Evolutionary conservation across 805 yeast species (phyloP).

Genomic region (Candida quercuum): DNA sequence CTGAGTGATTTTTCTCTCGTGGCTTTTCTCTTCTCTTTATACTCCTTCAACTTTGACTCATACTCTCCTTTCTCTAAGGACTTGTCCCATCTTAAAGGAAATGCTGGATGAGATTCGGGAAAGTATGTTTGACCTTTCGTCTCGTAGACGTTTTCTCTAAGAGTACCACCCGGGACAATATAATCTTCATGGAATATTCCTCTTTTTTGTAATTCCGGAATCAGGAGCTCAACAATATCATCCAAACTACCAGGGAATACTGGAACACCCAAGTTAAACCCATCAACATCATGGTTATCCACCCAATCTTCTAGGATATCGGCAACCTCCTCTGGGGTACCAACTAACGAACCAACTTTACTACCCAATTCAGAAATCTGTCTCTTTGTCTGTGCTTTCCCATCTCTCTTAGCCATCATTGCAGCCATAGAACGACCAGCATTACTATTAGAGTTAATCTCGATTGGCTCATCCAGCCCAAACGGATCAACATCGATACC

Average conservation of each 20-base stretch:
- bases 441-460: conserved; percentile 24
- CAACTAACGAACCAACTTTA: conserved; percentile 28
- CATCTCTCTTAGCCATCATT: conserved; percentile 26
- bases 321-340: conserved; percentile 32
- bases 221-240: conserved; percentile 28
- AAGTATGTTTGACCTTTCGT: conserved; percentile 19
- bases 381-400: conserved; percentile 21
- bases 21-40: not conserved
- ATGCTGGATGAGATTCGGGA: conserved; percentile 16
- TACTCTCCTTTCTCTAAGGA: conserved; percentile 2
- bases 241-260: conserved; percentile 32
- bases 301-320: conserved; percentile 34
- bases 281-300: conserved; percentile 34
- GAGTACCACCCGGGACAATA: conserved; percentile 26
- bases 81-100: conserved; percentile 11
- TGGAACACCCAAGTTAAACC: conserved; percentile 34
- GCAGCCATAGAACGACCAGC: conserved; percentile 29
- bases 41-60: conserved; percentile 1
- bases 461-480: conserved; percentile 23
- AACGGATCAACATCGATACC: conserved; percentile 4
- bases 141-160: conserved; percentile 29
- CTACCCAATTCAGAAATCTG: conserved; percentile 26
- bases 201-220: conserved; percentile 28
- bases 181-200: conserved; percentile 32
- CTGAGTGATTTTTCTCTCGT: too few relatives aligned